phyloP scores from a whole-genome alignment of 169 alveolate species.

The Plasmodium relictum region DNA sequence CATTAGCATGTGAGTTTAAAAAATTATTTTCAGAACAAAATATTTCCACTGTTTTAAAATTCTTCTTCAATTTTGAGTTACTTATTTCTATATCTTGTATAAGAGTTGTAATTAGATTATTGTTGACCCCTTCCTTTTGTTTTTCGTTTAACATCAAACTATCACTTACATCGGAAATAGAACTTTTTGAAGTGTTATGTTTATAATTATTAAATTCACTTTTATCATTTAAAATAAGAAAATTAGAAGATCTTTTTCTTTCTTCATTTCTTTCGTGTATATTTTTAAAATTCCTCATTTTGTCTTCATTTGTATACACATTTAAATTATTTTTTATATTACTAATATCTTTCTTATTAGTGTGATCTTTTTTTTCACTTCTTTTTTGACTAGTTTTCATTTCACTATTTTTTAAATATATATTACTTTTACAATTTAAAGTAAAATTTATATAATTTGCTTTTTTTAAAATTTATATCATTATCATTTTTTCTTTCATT shows the following conservation, averaged over 20 bases:
- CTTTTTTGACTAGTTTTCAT: background rate
- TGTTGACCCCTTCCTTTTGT: conserved; percentile 3
- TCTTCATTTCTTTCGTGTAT: background rate
- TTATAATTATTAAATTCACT: conserved; percentile 13
- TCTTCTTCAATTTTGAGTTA: conserved; percentile 15
- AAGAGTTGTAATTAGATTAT: background rate
- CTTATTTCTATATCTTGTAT: conserved; percentile 33
- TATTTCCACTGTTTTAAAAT: conserved; percentile 12
- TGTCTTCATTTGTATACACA: conserved; percentile 5
- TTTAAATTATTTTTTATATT: background rate
- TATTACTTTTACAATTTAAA: background rate
- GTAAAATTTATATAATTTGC: background rate
- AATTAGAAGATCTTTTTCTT: conserved; percentile 9
- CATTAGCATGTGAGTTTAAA: background rate
- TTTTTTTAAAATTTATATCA: no score
- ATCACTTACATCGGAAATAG: conserved; percentile 9
- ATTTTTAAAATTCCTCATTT: conserved; percentile 14
- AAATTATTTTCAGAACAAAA: conserved; percentile 31
- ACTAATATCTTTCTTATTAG: conserved; percentile 1
- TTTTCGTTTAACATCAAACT: background rate
- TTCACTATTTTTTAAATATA: conserved; percentile 8
- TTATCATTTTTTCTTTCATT: background rate
- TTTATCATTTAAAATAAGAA: conserved; percentile 11
- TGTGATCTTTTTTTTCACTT: conserved; percentile 1
- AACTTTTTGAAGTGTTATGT: background rate